Evolutionary conservation across 768 basidiomycete species (phyloP), one percentile per base, ranked within the genome.

Genomic region (Rhodotorula taiwanensis): DNA sequence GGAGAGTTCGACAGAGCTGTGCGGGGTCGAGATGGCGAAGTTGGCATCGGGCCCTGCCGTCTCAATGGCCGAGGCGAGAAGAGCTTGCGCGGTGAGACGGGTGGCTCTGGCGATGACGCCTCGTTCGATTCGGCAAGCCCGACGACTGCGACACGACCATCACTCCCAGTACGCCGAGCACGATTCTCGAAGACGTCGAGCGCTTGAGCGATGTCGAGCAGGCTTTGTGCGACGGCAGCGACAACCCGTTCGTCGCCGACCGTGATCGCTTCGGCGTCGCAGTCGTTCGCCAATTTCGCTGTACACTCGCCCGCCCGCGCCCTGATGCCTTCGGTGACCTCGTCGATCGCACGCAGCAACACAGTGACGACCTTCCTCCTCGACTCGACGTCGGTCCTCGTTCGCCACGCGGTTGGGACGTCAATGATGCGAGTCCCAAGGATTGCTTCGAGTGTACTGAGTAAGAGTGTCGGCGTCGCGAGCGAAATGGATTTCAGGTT

Each of bases 391-490:
- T 8, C 5, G 33, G 20, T 52, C 52, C 53, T 51, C 11, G 31
- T 55, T 2, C 61, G 33, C 53, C 49, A 51, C 1, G 28, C 53
- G 3, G 58, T 48, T 20, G 47, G 58, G 0, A 59, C 57, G 18
- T 64, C 58, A 2, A 34, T 21, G 49, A 67, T 36, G 43, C 66
- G 66, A 6, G 66, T 62, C 36, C 55, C 66, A 41, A 67, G 48
- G 3, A 62, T 23, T 1, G 56, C 52, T 47, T 67, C 66, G 53
- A 67, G 53, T 16, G 55, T n/a, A 28, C 53, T 59, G 33, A 62
- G 43, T 16, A 66, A 43, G n/a, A 66, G 51, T 14, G 59, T 57
- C 0, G 64, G 64, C 2, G 64, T 66, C 3, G 55, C 59, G 44
- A 60, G 45, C n/a, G 59, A 16, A 13, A 66, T 55, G 20, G 49